Evolutionary conservation across 805 yeast species (phyloP), one percentile per base, ranked within the genome.

Genomic region (Saturnispora ahearnii): DNA sequence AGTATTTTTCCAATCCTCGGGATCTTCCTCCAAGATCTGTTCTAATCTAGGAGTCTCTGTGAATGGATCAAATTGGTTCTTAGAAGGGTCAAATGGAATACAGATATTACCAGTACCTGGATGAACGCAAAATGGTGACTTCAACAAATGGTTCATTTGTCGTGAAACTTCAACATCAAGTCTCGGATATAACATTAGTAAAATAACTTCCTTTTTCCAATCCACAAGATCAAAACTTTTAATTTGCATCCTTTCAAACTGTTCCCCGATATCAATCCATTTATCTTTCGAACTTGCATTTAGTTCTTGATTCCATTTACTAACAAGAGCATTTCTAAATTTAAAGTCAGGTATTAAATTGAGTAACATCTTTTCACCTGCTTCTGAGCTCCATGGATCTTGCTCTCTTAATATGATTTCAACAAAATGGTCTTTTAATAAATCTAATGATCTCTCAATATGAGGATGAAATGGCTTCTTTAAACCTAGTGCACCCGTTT

Each of bases 81-180:
- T 61, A 0, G 50, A 50, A 1, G 82, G 81, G 57, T 78, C 80
- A 55, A 79, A 84, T 0, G 98, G 96, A 7, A 93, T 96, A 77
- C 98, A 93, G 3, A 93, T 86, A 59, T 87, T 84, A 7, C 96
- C 96, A 0, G 99, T 93, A 2, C 88, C 82, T 2, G 99, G 99
- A 65, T 93, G 99, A 41, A 93, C 82, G 70, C 98, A 91, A 64
- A 93, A 93, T 15, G 99, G 99, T 1, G 97, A 86, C 63, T 93
- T 93, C 59, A 93, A 76, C 67, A 93, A 81, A 71, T 93, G 99
- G 68, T 82, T 87, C 60, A 90, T 73, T 63, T 86, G 93, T 57
- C 83, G 77, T 7, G 98, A 85, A 33, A 93, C 99, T 65, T 90
- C 95, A 45, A 86, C 81, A 77, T 93, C 99, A 53, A 93, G 73